phyloP scores from a whole-genome alignment of 805 yeast species.

The Novakomyces olei region DNA sequence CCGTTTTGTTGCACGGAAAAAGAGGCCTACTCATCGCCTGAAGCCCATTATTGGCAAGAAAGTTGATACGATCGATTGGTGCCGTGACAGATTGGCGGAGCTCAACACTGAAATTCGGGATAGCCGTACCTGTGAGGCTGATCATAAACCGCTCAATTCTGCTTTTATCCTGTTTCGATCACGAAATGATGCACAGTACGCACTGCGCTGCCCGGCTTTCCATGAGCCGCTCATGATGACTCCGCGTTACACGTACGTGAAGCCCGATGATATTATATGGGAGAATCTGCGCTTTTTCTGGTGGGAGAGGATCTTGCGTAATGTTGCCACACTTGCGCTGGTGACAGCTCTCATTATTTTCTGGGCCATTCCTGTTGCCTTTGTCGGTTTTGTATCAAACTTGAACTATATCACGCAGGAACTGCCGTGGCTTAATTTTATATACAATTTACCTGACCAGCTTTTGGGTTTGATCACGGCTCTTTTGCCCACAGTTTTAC shows the following conservation, averaged over 20 bases:
- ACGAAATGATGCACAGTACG: conserved; percentile 73
- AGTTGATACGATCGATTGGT: conserved; percentile 63
- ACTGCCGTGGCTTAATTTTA: conserved; percentile 53
- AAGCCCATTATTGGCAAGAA: conserved; percentile 55
- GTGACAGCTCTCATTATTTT: conserved; percentile 54
- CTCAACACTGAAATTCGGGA: conserved; percentile 42
- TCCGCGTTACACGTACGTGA: conserved; percentile 33
- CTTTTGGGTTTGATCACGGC: conserved; percentile 73
- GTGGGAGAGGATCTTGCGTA: conserved; percentile 34
- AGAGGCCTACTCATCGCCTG: conserved; percentile 65
- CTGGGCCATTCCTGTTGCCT: conserved; percentile 97
- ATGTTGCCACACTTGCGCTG: conserved; percentile 30
- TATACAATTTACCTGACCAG: conserved; percentile 33
- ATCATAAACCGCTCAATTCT: conserved; percentile 45
- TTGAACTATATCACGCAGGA: conserved; percentile 48
- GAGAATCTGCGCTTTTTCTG: conserved; percentile 39
- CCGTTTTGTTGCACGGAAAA: conserved; percentile 42
- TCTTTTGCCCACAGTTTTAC: conserved; percentile 58
- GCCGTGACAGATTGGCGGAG: conserved; percentile 42
- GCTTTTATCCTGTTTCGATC: conserved; percentile 64
- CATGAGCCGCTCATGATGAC: conserved; percentile 22
- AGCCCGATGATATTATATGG: conserved; percentile 79
- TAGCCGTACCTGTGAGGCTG: conserved; percentile 33
- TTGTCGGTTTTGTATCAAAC: conserved; percentile 84
- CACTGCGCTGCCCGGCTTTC: conserved; percentile 51